Percentiles rank a stretch among this genome's conserved stretches.
Evolutionary conservation across 345 rosid genomes (phyloP).

Genomic region (Chamaenerion angustifolium): DNA sequence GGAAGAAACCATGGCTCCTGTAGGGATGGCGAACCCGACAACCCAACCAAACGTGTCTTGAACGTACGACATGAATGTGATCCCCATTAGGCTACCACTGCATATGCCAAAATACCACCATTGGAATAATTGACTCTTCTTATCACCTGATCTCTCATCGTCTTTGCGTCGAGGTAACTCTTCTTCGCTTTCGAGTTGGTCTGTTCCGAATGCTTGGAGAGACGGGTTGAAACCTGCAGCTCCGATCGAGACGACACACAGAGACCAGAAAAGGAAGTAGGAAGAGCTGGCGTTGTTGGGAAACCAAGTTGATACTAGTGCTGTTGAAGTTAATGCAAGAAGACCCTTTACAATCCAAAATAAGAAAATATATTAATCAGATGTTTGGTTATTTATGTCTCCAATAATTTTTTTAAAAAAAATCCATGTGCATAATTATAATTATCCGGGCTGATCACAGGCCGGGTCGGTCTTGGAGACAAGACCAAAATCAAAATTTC

Average conservation of each 20-base stretch:
- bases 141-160: slow-evolving; percentile 21
- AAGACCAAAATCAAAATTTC: too few species aligned
- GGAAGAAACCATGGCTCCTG: slow-evolving; percentile 52
- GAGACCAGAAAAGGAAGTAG: slow-evolving; percentile 56
- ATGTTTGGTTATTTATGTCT: too few species aligned
- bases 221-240: slow-evolving; percentile 81
- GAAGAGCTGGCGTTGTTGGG: slow-evolving; percentile 27
- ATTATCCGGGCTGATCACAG: too few species aligned
- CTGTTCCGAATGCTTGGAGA: slow-evolving; percentile 86
- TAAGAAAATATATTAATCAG: not conserved
- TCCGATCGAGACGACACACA: slow-evolving; percentile 64
- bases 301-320: slow-evolving; percentile 37
- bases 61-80: slow-evolving; percentile 66
- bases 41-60: slow-evolving; percentile 94
- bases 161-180: slow-evolving; percentile 28
- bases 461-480: too few species aligned
- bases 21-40: slow-evolving; percentile 73
- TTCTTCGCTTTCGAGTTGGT: slow-evolving; percentile 47
- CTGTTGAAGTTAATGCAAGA: slow-evolving; percentile 64
- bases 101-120: slow-evolving; percentile 93
- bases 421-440: too few species aligned
- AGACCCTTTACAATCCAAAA: slow-evolving; percentile 43
- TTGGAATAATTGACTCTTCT: slow-evolving; percentile 58
- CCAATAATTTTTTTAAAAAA: too few species aligned
- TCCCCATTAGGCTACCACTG: slow-evolving; percentile 78